Conservation (phyloP, 2,329 filamentous ascomycete genomes). For the Cladosporium sphaerospermum region DNA sequence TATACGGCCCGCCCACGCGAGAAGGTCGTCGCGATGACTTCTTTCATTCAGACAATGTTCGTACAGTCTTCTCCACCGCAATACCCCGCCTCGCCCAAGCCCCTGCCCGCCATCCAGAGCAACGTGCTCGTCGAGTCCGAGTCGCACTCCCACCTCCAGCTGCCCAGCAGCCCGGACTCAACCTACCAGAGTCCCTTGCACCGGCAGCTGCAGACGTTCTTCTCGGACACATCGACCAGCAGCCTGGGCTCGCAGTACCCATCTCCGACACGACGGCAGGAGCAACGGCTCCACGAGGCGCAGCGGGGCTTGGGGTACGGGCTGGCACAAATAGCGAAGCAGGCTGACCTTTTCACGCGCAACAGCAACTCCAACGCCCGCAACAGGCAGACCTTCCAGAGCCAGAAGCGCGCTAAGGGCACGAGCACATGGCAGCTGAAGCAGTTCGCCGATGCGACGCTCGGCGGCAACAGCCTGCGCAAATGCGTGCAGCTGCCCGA, state of each 20-base stretch:
- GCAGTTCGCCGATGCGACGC: constrained; percentile 95
- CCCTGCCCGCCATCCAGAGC: constrained; percentile 40
- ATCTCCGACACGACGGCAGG: constrained; percentile 3
- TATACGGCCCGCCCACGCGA: neutral
- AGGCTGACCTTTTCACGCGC: constrained; percentile 33
- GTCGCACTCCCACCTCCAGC: constrained; percentile 31
- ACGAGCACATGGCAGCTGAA: constrained; percentile 88
- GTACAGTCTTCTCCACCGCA: constrained; percentile 41
- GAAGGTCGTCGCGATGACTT: constrained; percentile 52
- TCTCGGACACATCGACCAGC: constrained; percentile 11
- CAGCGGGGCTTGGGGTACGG: constrained; percentile 22
- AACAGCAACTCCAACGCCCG: constrained; percentile 49
- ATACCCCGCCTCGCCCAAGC: constrained; percentile 28
- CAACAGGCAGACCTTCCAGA: constrained; percentile 84
- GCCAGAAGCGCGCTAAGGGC: constrained; percentile 75
- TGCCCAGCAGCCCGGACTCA: constrained; percentile 24
- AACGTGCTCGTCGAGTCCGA: constrained; percentile 37
- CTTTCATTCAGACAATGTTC: constrained; percentile 77
- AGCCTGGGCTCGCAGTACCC: constrained; percentile 5
- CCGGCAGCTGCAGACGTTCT: constrained; percentile 25
- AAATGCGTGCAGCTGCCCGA: constrained; percentile 97
- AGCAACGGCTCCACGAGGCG: constrained; percentile 20
- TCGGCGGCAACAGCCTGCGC: constrained; percentile 87
- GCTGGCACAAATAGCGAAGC: constrained; percentile 19
- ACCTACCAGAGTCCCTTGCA: constrained; percentile 30